A percentile compares a stretch with the other conserved stretches of the same genome.
Conservation (phyloP, 192 early-diverging fungal genomes). For the Obelidium mucronatum region DNA sequence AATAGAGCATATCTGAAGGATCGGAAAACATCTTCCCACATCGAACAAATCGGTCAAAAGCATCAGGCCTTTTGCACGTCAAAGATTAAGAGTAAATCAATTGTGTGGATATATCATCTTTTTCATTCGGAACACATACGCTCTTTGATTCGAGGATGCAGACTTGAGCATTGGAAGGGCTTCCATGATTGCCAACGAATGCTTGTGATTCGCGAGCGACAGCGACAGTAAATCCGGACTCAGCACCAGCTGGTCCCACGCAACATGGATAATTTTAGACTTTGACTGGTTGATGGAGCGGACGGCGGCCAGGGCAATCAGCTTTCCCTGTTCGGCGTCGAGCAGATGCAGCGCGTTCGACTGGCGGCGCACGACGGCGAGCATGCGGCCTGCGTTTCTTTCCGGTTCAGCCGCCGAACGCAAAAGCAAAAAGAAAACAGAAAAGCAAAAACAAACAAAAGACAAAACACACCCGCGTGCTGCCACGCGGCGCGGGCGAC, state of each 20-base stretch:
- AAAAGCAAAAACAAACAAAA: background rate
- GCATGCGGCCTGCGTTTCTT: background rate
- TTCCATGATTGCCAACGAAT: background rate
- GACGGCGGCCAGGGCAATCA: background rate
- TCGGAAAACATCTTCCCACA: background rate
- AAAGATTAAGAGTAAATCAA: too few relatives aligned
- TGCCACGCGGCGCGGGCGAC: background rate
- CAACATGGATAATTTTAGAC: background rate
- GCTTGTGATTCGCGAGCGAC: background rate
- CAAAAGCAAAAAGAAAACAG: background rate
- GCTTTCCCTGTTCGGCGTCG: background rate
- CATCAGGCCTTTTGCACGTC: background rate
- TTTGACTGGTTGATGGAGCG: background rate
- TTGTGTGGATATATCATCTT: background rate
- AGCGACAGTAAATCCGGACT: background rate
- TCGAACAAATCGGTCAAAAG: slow-evolving; percentile 14
- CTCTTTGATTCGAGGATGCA: background rate
- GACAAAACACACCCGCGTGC: background rate
- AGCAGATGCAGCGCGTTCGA: background rate
- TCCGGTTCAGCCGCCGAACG: background rate
- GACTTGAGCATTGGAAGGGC: background rate
- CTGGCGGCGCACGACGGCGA: background rate
- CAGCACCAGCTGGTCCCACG: background rate
- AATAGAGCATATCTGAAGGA: background rate
- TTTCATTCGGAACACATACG: background rate